Evolutionary conservation across 345 rosid genomes (phyloP), one percentile per base, ranked within the genome.

Genomic region (Angophora floribunda): DNA sequence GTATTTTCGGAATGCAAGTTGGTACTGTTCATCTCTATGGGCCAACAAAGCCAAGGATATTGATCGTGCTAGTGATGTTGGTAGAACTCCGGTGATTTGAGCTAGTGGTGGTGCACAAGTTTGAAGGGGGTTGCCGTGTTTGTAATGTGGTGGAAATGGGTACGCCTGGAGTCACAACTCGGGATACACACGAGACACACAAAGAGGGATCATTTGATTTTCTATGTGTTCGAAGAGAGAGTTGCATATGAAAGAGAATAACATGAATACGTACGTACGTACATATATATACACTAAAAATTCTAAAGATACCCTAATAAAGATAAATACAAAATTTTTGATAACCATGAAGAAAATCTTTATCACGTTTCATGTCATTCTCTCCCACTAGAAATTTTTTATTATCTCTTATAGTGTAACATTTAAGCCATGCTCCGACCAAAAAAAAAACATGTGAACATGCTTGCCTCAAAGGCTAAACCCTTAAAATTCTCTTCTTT

Each of bases 41-140:
- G n/a, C n/a, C n/a, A n/a, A n/a, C n/a, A n/a, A n/a, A n/a, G n/a
- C 32, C 32, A 3, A 3, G 32, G 4, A 0, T 11, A 28, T 61
- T 6, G 32, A 32, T 61, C 13, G 32, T 61, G 16, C 32, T 59
- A 59, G 65, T 2, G 7, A 12, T 59, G 36, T 36, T 7, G 41
- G 21, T 65, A 32, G 21, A 65, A 30, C 41, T 30, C 21, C 41
- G 41, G 41, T 30, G 75, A 65, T 14, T 36, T 14, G 9, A 15
- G 30, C 14, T 5, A 24, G 65, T 26, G 19, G 67, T n/a, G 30
- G 4, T 61, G 16, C 30, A 13, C 15, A 6, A 12, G 32, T 13
- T 5, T 61, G 70, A 32, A 61, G 70, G 70, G 3, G 70, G 32
- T 13, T 59, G 30, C 30, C 11, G 30, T 24, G 65, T 26, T 59